phyloP scores from a whole-genome alignment of 768 basidiomycete genomes.

The Phanerochaete sordida region DNA sequence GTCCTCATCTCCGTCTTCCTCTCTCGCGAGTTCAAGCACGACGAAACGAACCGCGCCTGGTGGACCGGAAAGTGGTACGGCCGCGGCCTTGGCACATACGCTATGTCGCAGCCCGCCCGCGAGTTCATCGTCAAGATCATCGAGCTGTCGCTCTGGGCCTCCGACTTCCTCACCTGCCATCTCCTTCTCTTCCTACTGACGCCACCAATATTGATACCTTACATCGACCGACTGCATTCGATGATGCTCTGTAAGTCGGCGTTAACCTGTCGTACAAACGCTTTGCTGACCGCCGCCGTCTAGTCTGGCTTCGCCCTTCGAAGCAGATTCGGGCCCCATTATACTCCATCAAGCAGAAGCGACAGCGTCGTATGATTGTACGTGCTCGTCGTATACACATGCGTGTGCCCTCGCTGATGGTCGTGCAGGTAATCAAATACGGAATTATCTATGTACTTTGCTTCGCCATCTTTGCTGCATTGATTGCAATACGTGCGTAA shows the following conservation, averaged over 20 bases:
- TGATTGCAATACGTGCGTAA: constrained; percentile 75
- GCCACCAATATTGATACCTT: constrained; percentile 85
- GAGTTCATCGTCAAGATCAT: constrained; percentile 98
- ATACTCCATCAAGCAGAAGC: constrained; percentile 86
- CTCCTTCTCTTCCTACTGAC: constrained; percentile 89
- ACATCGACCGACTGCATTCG: constrained; percentile 88
- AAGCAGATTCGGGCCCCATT: constrained; percentile 92
- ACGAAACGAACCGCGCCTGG: constrained; percentile 98
- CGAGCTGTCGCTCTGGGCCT: constrained; percentile 93
- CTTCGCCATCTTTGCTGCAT: constrained; percentile 66
- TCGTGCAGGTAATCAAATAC: constrained; percentile 73
- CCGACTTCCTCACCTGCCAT: constrained; percentile 87
- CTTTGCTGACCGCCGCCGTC: not conserved
- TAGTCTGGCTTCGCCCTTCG: constrained; percentile 93
- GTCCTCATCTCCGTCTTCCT: constrained; percentile 91
- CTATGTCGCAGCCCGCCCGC: constrained; percentile 96
- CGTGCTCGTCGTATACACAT: constrained; percentile 26
- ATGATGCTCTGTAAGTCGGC: constrained; percentile 79
- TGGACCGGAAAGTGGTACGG: constrained; percentile 99
- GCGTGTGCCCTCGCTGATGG: constrained; percentile 12
- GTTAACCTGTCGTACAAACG: not conserved
- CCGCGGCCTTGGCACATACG: constrained; percentile 83
- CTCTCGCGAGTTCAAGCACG: constrained; percentile 98
- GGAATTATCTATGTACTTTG: constrained; percentile 70
- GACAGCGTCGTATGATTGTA: constrained; percentile 88